Evolutionary conservation across 768 basidiomycete species (phyloP).

Genomic region (Rhizopogon vesiculosus): DNA sequence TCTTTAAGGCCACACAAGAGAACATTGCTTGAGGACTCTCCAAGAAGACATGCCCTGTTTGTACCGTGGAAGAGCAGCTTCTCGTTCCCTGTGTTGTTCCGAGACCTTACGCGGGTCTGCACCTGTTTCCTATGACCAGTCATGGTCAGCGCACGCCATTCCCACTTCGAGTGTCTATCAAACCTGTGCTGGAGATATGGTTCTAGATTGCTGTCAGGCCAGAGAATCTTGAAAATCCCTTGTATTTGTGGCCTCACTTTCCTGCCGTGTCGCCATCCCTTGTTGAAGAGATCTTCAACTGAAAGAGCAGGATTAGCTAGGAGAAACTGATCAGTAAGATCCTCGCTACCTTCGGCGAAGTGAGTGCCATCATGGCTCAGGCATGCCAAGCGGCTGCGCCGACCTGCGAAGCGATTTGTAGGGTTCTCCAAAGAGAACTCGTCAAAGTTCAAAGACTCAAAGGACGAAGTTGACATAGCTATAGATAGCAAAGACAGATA

Average conservation of each 20-base stretch:
- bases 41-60: conserved; percentile 50
- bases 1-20: conserved; percentile 44
- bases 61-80: conserved; percentile 68
- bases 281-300: conserved; percentile 49
- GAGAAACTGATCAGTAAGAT: not conserved
- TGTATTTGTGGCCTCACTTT: conserved; percentile 46
- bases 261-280: conserved; percentile 53
- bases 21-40: conserved; percentile 43
- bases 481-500: conserved; percentile 1
- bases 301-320: conserved; percentile 1
- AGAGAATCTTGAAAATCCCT: conserved; percentile 48
- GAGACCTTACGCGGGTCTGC: conserved; percentile 19
- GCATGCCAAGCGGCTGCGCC: conserved; percentile 37
- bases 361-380: conserved; percentile 31
- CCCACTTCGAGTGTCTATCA: conserved; percentile 18
- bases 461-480: conserved; percentile 3
- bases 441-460: conserved; percentile 13
- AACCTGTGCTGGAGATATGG: conserved; percentile 46
- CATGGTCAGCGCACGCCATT: conserved; percentile 2
- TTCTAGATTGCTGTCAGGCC: conserved; percentile 37
- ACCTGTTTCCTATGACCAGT: conserved; percentile 17
- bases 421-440: conserved; percentile 38
- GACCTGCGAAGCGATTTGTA: conserved; percentile 30
- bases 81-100: conserved; percentile 40
- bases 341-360: conserved; percentile 31